Evolutionary conservation across 305 asterid species (phyloP).

Genomic region (Plantago coronopus): DNA sequence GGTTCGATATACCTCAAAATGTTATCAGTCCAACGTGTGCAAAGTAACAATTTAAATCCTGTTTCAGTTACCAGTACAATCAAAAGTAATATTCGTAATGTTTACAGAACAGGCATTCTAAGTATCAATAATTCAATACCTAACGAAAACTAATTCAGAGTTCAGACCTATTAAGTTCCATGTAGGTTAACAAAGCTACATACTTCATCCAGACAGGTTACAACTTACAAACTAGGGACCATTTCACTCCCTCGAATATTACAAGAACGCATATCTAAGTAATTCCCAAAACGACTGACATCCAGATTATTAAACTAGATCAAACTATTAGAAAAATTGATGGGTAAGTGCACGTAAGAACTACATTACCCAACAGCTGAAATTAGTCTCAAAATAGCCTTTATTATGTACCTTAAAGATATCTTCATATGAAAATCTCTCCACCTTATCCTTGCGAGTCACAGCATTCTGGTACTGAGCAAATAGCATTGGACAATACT

Average conservation of each 20-base stretch:
- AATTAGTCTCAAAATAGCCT: constrained; percentile 1
- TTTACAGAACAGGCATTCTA: no score
- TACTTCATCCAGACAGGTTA: no score
- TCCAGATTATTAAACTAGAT: background rate
- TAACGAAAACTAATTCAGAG: no score
- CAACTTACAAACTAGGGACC: background rate
- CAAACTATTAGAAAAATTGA: background rate
- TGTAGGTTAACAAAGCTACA: no score
- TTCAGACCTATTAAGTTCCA: no score
- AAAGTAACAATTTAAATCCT: no score
- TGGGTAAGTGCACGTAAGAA: background rate
- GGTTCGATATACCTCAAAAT: no score
- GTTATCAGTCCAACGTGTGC: no score
- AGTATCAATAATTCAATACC: no score
- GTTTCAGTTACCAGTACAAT: no score
- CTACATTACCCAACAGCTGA: constrained; percentile 6
- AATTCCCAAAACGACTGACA: background rate
- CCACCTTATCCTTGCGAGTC: constrained; percentile 78
- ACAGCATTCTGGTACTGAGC: constrained; percentile 89
- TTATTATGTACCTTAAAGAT: constrained; percentile 47
- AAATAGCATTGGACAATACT: constrained; percentile 61
- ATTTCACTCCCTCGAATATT: background rate
- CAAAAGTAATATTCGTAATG: no score
- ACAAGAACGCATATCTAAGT: background rate
- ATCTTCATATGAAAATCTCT: constrained; percentile 50